Conservation (phyloP, 352 stramenopile species). For the Globisporangium echinulatum region DNA sequence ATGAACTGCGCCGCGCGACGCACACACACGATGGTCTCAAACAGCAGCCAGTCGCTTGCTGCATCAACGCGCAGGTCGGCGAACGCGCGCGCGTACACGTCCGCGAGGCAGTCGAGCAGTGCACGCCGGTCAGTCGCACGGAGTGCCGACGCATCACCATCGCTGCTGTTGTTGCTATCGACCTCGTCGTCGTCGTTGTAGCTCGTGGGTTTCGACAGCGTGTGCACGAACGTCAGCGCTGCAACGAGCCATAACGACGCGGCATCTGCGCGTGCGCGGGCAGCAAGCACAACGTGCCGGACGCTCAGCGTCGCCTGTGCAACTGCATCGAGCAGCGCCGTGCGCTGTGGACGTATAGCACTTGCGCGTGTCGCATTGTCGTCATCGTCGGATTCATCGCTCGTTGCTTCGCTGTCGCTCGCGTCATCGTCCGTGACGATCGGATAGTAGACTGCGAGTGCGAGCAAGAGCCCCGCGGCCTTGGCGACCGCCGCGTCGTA, state of each 20-base stretch:
- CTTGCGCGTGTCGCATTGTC: constrained; percentile 14
- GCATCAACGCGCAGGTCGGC: constrained; percentile 10
- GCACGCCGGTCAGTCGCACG: constrained; percentile 21
- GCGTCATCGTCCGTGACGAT: constrained; percentile 25
- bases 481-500: constrained; percentile 43
- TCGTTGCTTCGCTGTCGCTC: constrained; percentile 15
- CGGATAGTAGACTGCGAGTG: constrained; percentile 48
- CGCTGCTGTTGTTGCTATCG: neutral
- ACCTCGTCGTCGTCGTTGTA: constrained; percentile 19
- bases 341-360: neutral
- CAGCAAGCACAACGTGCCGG: constrained; percentile 31
- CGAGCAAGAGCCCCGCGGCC: constrained; percentile 35
- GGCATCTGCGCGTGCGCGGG: constrained; percentile 20
- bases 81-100: constrained; percentile 52
- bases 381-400: constrained; percentile 32
- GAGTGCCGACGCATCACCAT: constrained; percentile 34
- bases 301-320: constrained; percentile 28
- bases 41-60: constrained; percentile 15
- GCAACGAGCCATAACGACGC: constrained; percentile 31
- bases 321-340: constrained; percentile 18
- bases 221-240: constrained; percentile 33
- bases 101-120: constrained; percentile 36
- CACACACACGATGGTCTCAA: constrained; percentile 35
- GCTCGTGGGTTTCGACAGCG: constrained; percentile 29
- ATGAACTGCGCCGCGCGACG: constrained; percentile 52